Percentiles rank a stretch among this genome's conserved stretches.
Evolutionary conservation across 805 yeast genomes (phyloP).

Genomic region (Starmerella khaoyaiensis): DNA sequence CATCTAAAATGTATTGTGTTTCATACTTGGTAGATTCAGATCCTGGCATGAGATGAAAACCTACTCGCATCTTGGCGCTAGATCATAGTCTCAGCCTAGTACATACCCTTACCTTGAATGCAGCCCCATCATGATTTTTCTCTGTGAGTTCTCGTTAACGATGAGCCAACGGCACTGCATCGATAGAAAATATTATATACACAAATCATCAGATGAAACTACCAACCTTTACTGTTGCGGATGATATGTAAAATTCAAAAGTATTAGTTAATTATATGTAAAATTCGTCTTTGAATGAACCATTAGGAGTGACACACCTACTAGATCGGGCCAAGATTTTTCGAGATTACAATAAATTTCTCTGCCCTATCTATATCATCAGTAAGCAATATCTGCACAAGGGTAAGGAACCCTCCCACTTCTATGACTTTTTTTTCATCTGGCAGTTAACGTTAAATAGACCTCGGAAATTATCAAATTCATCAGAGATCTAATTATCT

Average conservation of each 20-base stretch:
- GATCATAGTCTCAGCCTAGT: no score
- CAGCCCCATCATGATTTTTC: no score
- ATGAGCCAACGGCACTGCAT: no score
- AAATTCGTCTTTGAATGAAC: neutral
- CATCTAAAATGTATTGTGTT: no score
- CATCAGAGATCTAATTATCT: no score
- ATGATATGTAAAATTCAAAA: neutral
- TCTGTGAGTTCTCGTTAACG: no score
- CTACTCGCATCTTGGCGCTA: no score
- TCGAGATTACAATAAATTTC: neutral
- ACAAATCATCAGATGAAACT: conserved; percentile 7
- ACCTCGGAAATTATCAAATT: neutral
- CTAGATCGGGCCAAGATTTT: no score
- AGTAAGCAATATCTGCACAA: neutral
- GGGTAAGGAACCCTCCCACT: neutral
- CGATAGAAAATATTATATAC: no score
- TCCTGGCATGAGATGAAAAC: no score
- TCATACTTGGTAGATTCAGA: no score
- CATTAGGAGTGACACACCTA: neutral
- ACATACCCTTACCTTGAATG: no score
- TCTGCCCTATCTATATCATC: neutral
- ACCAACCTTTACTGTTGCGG: neutral
- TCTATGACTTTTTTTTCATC: neutral
- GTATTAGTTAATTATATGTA: neutral
- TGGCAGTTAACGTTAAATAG: neutral